Percentiles rank a stretch among this genome's conserved stretches.
These are phyloP conservation scores for Vitis hybrid DNA, from an alignment of 177 flowering plant genomes.

Conservation along the genomic window DNA sequence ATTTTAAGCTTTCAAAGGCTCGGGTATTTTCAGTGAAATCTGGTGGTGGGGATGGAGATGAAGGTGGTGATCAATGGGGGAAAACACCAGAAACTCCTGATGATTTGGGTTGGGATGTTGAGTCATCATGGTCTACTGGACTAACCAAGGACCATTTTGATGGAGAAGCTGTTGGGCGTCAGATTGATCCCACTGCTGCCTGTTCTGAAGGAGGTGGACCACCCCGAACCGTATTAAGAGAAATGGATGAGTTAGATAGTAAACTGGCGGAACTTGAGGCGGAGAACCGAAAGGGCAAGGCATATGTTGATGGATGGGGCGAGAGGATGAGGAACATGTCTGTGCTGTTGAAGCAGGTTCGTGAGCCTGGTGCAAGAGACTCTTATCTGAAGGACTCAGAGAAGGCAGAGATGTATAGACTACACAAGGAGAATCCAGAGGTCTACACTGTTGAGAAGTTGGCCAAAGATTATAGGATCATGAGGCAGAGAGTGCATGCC, in stretches of 20 bases:
- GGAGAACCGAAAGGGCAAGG: slow-evolving; percentile 39
- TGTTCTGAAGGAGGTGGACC: neutral
- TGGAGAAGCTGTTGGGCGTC: slow-evolving; percentile 63
- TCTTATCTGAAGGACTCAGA: slow-evolving; percentile 84
- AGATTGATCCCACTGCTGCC: slow-evolving; percentile 12
- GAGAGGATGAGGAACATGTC: slow-evolving; percentile 46
- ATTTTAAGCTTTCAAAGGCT: neutral
- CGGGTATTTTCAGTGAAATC: slow-evolving; percentile 24
- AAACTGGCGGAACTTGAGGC: slow-evolving; percentile 35
- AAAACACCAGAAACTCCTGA: slow-evolving; percentile 7
- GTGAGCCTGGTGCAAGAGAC: slow-evolving; percentile 89
- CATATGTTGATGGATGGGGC: slow-evolving; percentile 52
- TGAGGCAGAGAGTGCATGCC: slow-evolving; percentile 97
- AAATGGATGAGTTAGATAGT: slow-evolving; percentile 28
- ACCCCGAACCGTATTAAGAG: neutral
- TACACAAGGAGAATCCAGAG: slow-evolving; percentile 87
- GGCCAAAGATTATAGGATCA: slow-evolving; percentile 86
- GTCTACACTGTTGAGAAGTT: slow-evolving; percentile 77
- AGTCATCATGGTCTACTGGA: slow-evolving; percentile 79
- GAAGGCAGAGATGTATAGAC: slow-evolving; percentile 86
- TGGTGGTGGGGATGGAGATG: slow-evolving; percentile 20
- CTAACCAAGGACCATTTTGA: slow-evolving; percentile 81
- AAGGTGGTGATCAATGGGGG: slow-evolving; percentile 24
- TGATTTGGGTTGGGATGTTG: slow-evolving; percentile 50
- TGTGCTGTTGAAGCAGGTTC: slow-evolving; percentile 68